phyloP scores from a whole-genome alignment of 2,329 filamentous ascomycete species.

The Penicillium sp. region DNA sequence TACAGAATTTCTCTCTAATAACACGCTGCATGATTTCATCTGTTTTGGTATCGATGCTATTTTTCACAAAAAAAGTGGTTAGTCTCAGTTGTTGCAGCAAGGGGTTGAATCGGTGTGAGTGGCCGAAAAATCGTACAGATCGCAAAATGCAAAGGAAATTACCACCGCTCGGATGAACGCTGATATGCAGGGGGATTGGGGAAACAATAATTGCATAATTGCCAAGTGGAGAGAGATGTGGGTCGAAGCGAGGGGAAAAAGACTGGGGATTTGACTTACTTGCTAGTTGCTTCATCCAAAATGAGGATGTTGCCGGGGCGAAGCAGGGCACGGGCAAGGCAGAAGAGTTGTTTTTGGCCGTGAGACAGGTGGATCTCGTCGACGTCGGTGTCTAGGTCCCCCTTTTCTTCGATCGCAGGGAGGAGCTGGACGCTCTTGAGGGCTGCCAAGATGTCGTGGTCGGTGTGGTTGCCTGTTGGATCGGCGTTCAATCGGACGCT shows the following conservation, averaged over 20 bases:
- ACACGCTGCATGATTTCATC: slow-evolving; percentile 59
- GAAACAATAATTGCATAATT: slow-evolving; percentile 1
- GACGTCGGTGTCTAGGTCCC: slow-evolving; percentile 45
- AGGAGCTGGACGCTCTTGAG: slow-evolving; percentile 42
- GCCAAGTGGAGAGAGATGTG: neutral
- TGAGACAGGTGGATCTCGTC: slow-evolving; percentile 53
- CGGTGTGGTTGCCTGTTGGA: slow-evolving; percentile 33
- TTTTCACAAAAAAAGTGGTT: slow-evolving; percentile 5
- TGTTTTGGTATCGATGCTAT: slow-evolving; percentile 57
- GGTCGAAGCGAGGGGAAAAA: slow-evolving; percentile 13
- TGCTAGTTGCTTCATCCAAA: slow-evolving; percentile 47
- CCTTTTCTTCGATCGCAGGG: slow-evolving; percentile 39
- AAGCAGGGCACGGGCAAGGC: slow-evolving; percentile 60
- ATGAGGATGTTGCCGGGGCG: slow-evolving; percentile 46
- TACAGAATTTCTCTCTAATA: slow-evolving; percentile 54
- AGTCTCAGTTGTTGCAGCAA: slow-evolving; percentile 12
- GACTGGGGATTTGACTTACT: slow-evolving; percentile 22
- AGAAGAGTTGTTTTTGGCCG: slow-evolving; percentile 66
- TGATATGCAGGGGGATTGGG: slow-evolving; percentile 4
- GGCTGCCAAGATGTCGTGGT: slow-evolving; percentile 38
- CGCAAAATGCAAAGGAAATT: neutral
- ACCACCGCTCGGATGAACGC: neutral
- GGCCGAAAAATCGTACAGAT: neutral
- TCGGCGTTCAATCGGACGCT: slow-evolving; percentile 43
- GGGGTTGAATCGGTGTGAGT: neutral